Percentiles rank a stretch among this genome's conserved stretches.
Evolutionary conservation across 495 filamentous ascomycete genomes (phyloP).

Genomic region (Trypethelium eluteriae): DNA sequence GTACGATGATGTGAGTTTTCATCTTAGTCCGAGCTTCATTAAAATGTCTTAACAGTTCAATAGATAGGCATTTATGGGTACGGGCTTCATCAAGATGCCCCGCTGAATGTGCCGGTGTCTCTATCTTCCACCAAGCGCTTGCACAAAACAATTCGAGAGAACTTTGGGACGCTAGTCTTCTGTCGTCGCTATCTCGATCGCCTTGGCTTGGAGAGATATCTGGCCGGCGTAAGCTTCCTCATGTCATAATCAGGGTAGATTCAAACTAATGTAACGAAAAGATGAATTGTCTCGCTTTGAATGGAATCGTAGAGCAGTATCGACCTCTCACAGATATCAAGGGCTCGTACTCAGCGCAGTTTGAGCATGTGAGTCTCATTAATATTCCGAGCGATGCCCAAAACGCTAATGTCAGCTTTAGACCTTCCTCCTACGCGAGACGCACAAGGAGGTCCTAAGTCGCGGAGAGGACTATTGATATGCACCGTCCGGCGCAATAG

Average conservation of each 20-base stretch:
- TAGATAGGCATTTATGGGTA: conserved; percentile 48
- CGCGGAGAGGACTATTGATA: no score
- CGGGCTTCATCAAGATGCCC: conserved; percentile 56
- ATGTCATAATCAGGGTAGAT: conserved; percentile 19
- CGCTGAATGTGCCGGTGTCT: conserved; percentile 46
- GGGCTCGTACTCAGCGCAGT: conserved; percentile 54
- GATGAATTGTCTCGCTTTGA: conserved; percentile 17
- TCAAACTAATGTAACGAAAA: no score
- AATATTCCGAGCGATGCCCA: no score
- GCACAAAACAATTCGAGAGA: conserved; percentile 80
- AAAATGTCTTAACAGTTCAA: conserved; percentile 78
- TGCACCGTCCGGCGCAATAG: no score
- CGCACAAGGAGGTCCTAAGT: no score
- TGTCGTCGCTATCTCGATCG: conserved; percentile 80
- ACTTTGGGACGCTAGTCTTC: conserved; percentile 83
- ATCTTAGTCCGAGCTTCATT: conserved; percentile 50
- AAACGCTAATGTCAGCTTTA: no score
- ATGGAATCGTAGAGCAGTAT: conserved; percentile 50
- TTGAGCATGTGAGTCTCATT: conserved; percentile 48
- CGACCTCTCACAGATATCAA: conserved; percentile 47
- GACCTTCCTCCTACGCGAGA: no score
- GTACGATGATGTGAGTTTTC: no score
- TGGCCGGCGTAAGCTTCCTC: conserved; percentile 52
- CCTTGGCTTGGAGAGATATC: conserved; percentile 79
- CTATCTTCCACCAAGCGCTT: conserved; percentile 66